Evolutionary conservation across 1,284 basidiomycete species (phyloP).

Genomic region (Boletellus deceptivus): DNA sequence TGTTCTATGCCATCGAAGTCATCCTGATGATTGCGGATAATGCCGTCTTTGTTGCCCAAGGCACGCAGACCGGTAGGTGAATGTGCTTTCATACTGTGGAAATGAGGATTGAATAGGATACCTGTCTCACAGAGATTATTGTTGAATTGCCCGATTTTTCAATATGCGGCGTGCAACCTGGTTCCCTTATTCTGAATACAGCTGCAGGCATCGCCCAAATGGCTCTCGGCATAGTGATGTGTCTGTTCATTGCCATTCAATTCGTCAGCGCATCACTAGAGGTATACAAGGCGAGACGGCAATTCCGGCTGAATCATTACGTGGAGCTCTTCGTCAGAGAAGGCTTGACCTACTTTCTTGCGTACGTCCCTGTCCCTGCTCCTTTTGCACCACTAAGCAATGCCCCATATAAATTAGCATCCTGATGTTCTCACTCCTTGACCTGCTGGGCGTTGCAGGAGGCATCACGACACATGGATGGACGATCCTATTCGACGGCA

Average conservation of each 20-base stretch:
- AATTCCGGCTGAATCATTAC: neutral
- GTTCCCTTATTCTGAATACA: neutral
- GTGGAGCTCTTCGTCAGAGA: neutral
- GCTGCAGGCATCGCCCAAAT: neutral
- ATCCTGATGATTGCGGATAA: no score
- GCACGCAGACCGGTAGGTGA: no score
- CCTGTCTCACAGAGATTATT: neutral
- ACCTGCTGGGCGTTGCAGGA: neutral
- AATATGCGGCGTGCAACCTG: neutral
- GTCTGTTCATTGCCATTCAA: neutral
- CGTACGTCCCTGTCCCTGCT: neutral
- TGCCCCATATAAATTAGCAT: neutral
- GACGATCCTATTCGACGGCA: neutral
- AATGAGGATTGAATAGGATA: neutral
- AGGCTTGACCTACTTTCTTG: neutral
- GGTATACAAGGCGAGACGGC: neutral
- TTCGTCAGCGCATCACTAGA: neutral
- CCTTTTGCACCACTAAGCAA: neutral
- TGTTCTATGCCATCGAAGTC: neutral
- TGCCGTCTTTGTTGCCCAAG: no score
- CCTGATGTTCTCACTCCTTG: neutral
- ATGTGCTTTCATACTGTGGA: neutral
- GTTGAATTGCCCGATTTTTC: neutral
- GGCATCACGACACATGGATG: neutral
- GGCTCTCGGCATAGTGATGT: neutral